Evolutionary conservation across 2,329 filamentous ascomycete species (phyloP), one percentile per base, ranked within the genome.

Genomic region (Aspergillus fumigatiaffinis): DNA sequence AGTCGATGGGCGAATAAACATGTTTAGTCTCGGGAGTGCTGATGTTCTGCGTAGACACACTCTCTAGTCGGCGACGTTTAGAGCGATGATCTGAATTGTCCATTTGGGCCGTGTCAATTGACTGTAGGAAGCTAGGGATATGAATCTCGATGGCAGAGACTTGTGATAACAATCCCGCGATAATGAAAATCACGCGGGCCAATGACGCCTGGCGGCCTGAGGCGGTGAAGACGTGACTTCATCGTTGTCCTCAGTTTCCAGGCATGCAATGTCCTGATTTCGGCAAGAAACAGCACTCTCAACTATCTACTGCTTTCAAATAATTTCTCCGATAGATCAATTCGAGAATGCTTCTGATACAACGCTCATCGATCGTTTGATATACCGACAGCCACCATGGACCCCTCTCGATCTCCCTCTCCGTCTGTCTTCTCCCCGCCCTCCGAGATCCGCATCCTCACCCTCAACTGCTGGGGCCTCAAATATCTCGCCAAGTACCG

Each of bases 381-480:
- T 46, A 46, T 44, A 20, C 7, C 20, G 41, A 12, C 41, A 44
- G 12, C 8, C 32, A 47, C 46, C 21, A 60, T 42, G 38, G 8
- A 38, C 42, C 49, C 50, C 49, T 44, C 54, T 57, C 62, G 44
- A 51, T 59, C 14, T 56, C 54, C 23, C 44, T 55, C 23, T 54
- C 53, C 20, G 52, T 66, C 48, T 50, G 52, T 65, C 47, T 51
- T 56, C 47, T 59, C 72, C 69, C 63, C 84, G 6, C 73, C 82
- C 20, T 77, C 77, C 32, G 82, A 87, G 57, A 84, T 97, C 71
- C 88, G 89, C 69, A 82, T 97, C 65, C 79, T 97, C 63, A 94
- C 91, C 4, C 85, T 96, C 73, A 99, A 99, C 77, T 97, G 92
- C 84, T 97, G 94, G 93, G 94, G 94, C 52, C 86, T 97, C 60